Base-by-base conservation (phyloP, 331 rosid species). In the Pyracantha coccinea region DNA sequence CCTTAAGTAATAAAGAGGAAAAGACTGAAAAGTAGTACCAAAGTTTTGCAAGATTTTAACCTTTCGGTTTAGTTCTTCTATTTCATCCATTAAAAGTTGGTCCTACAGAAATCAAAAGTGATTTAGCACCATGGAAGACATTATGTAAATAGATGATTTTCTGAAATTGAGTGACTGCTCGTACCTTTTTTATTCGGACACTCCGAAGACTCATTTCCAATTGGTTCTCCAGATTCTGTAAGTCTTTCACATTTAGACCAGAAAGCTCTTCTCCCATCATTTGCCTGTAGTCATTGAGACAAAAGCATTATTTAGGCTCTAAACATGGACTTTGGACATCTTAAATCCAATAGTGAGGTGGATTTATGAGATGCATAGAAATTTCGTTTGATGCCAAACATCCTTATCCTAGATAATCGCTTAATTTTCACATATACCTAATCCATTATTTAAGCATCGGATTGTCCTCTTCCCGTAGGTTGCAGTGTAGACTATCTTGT, bases 231-330 rank as follows among this genome's bases (percentile, higher is more conserved):
- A 94, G 86, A 76, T 73, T 85, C 45, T 85, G 89, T 61, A 92
- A 76, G 35, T 94, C 96, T 83, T 92, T 92, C 79, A 79, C 81
- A 27, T 77, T 87, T 81, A 92, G 68, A 17, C 95, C 87, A 73
- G 96, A 90, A 58, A 94, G 87, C 71, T 92, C 99, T 86, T 92
- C 91, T 14, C 99, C 99, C 96, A 92, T 88, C 81, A 94, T 88
- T 84, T 92, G 78, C 86, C 99, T 94, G 84, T 82, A 69, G 69
- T 28, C 44, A 44, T 41, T 16, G 58, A 41, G 62, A 16, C 8
- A 23, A 11, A 73, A 79, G 23, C 52, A 27, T 29, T 72, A 8
- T 38, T 67, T 33, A 24, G 45, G 41, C 47, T 54, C 23, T 68
- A 20, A 58, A 8, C 27, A 29, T 8, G 35, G 74, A 57, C 38